Evolutionary conservation across 2,329 filamentous ascomycete species (phyloP).

Genomic region (Salinomyces thailandicus): DNA sequence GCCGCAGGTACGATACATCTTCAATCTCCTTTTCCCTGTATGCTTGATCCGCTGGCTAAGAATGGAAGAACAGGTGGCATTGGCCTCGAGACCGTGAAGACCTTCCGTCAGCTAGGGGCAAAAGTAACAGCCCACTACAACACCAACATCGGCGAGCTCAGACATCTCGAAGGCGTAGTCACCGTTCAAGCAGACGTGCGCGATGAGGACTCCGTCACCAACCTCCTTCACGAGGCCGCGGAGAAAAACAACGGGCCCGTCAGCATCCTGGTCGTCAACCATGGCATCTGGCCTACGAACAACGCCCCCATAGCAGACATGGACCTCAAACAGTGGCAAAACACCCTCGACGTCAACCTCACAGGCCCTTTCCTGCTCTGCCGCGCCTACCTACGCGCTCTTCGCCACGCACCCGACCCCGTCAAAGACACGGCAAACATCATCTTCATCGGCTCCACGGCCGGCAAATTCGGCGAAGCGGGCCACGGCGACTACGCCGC

Average conservation of each 20-base stretch:
- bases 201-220: constrained; percentile 21
- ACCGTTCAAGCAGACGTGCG: constrained; percentile 26
- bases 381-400: constrained; percentile 14
- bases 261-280: constrained; percentile 32
- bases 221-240: constrained; percentile 22
- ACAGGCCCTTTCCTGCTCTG: constrained; percentile 23
- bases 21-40: no score
- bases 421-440: constrained; percentile 18
- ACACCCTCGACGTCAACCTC: constrained; percentile 21
- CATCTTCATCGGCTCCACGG: constrained; percentile 25
- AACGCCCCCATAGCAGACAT: constrained; percentile 19
- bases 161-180: constrained; percentile 15
- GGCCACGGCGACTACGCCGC: constrained; percentile 23
- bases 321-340: constrained; percentile 20
- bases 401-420: constrained; percentile 11
- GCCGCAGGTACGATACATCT: constrained; percentile 14
- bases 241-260: constrained; percentile 27
- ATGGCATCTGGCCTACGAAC: constrained; percentile 23
- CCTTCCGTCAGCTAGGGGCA: constrained; percentile 25
- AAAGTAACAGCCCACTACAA: constrained; percentile 32
- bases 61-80: constrained; percentile 11
- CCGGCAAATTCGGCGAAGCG: constrained; percentile 25
- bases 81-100: constrained; percentile 20
- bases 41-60: background rate
- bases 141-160: constrained; percentile 25